Percentiles rank a stretch among this genome's conserved stretches.
Evolutionary conservation across 257 asterid genomes (phyloP).

Genomic region (Striga asiatica): DNA sequence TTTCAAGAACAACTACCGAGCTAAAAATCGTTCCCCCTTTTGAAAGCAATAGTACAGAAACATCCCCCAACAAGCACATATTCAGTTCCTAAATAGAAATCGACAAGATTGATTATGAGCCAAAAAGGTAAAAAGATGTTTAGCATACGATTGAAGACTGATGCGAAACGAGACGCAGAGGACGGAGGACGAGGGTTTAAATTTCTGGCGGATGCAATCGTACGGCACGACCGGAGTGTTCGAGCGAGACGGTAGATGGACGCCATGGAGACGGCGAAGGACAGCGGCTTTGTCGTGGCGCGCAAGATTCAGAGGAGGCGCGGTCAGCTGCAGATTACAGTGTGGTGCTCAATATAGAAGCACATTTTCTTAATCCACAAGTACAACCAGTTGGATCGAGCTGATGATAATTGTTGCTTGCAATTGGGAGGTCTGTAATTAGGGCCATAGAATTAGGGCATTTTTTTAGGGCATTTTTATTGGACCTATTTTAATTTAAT

Average conservation of each 20-base stretch:
- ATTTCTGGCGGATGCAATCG: constrained; percentile 32
- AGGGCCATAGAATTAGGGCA: too few relatives aligned
- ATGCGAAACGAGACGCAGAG: constrained; percentile 20
- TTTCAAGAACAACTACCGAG: background rate
- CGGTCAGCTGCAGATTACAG: background rate
- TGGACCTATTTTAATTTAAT: too few relatives aligned
- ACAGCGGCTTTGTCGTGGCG: constrained; percentile 17
- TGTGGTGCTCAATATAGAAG: background rate
- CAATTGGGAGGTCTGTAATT: too few relatives aligned
- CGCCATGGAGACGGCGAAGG: constrained; percentile 29
- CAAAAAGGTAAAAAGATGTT: background rate
- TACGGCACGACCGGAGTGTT: constrained; percentile 29
- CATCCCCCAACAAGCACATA: background rate
- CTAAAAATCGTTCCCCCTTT: background rate
- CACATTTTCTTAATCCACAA: too few relatives aligned
- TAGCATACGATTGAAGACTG: constrained; percentile 28
- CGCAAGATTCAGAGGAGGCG: constrained; percentile 10
- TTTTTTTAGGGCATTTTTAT: too few relatives aligned
- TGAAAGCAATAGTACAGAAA: background rate
- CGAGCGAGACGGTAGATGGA: constrained; percentile 41
- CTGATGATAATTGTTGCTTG: too few relatives aligned
- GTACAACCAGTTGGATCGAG: too few relatives aligned
- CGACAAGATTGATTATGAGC: background rate
- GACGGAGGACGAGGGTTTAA: constrained; percentile 28
- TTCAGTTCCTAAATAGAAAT: background rate